A percentile compares a stretch with the other conserved stretches of the same genome.
Evolutionary conservation across 305 asterid species (phyloP).

Genomic region (Rubia tinctorum): DNA sequence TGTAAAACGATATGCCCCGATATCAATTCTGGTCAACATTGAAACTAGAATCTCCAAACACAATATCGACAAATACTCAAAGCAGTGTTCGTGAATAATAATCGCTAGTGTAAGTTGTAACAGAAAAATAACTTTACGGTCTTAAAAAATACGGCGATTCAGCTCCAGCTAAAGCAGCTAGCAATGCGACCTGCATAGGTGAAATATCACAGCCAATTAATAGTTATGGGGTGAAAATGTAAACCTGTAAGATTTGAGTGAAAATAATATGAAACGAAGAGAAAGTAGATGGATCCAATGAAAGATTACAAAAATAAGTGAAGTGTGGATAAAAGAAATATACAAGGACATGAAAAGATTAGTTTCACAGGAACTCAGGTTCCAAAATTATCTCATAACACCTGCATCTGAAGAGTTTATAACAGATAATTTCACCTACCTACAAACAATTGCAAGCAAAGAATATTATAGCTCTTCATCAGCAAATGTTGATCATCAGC

Average conservation of each 20-base stretch:
- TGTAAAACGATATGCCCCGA: not conserved
- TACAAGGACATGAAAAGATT: too few species aligned
- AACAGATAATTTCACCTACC: too few species aligned
- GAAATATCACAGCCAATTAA: slow-evolving; percentile 13
- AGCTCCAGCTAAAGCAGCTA: slow-evolving; percentile 31
- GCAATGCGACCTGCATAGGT: slow-evolving; percentile 37
- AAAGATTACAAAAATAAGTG: not conserved
- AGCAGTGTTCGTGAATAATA: not conserved
- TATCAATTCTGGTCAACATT: not conserved
- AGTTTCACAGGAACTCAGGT: too few species aligned
- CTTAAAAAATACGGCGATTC: slow-evolving; percentile 37
- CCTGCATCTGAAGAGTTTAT: too few species aligned
- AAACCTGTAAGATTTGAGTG: not conserved
- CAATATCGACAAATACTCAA: not conserved
- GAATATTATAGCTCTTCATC: too few species aligned
- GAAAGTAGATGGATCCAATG: not conserved
- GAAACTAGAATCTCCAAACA: not conserved
- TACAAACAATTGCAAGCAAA: too few species aligned
- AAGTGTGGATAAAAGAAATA: not conserved
- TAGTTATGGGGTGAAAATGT: not conserved
- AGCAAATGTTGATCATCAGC: too few species aligned
- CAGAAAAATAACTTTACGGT: slow-evolving; percentile 35
- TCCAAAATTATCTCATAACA: too few species aligned
- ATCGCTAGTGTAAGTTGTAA: slow-evolving; percentile 2
- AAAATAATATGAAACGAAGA: too few species aligned